Evolutionary conservation across 108 stramenopile species (phyloP).

Genomic region (Nitzschia sp.): DNA sequence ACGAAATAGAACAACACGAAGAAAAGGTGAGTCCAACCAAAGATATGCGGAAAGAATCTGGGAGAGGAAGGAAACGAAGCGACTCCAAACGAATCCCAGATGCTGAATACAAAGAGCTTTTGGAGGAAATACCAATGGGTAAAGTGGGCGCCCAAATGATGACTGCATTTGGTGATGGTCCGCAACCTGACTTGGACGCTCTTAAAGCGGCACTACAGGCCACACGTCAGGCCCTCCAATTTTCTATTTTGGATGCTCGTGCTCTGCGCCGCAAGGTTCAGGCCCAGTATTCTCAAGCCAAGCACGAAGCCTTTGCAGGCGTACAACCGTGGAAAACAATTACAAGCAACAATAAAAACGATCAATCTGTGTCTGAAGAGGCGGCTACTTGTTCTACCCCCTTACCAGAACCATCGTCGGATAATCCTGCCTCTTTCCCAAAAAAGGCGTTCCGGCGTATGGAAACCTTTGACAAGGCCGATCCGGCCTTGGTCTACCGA

Average conservation of each 20-base stretch:
- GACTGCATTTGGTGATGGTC: slow-evolving; percentile 82
- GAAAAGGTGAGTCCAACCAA: no score
- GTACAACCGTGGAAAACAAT: background rate
- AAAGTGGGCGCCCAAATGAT: slow-evolving; percentile 72
- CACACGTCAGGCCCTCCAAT: slow-evolving; percentile 56
- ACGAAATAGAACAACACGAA: slow-evolving; percentile 11
- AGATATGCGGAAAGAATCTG: background rate
- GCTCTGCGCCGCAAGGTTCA: slow-evolving; percentile 53
- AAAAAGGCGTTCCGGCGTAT: background rate
- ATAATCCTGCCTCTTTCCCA: background rate
- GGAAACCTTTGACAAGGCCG: slow-evolving; percentile 8
- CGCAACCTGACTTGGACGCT: slow-evolving; percentile 52
- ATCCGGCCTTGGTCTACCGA: slow-evolving; percentile 58
- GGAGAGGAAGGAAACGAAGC: background rate
- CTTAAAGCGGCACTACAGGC: slow-evolving; percentile 57
- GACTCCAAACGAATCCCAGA: no score
- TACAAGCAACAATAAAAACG: background rate
- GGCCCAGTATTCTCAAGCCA: slow-evolving; percentile 30
- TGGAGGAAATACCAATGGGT: slow-evolving; percentile 65
- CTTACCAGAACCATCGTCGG: background rate
- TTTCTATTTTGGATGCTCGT: slow-evolving; percentile 76
- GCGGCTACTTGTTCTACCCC: background rate
- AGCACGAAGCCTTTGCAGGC: background rate
- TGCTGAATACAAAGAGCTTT: background rate
- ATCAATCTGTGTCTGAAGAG: background rate